These are phyloP conservation scores for Ogataea pini DNA, from an alignment of 805 yeast species.

Conservation along the genomic window DNA sequence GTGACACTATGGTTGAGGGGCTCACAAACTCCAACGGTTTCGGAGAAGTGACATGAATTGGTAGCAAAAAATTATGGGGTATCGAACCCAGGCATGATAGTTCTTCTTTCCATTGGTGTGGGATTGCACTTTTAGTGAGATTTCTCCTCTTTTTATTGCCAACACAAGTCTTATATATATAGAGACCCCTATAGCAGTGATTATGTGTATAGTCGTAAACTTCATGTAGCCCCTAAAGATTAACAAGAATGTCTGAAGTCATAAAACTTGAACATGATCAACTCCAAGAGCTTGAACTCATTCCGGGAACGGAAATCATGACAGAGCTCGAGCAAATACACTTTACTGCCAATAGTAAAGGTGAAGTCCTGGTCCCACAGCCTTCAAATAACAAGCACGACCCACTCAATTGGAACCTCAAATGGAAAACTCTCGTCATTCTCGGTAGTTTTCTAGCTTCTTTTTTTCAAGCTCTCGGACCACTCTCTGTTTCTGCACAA, in stretches of 20 bases:
- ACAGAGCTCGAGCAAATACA: conserved; percentile 11
- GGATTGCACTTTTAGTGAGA: too few relatives aligned
- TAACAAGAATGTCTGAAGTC: conserved; percentile 11
- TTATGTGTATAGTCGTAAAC: too few relatives aligned
- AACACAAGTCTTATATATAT: too few relatives aligned
- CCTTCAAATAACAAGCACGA: conserved; percentile 19
- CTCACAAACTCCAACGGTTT: neutral
- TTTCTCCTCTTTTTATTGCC: too few relatives aligned
- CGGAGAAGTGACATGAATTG: neutral
- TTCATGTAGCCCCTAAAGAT: neutral
- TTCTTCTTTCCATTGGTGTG: too few relatives aligned
- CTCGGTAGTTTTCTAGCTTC: conserved; percentile 12
- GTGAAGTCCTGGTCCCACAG: conserved; percentile 17
- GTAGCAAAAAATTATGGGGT: neutral
- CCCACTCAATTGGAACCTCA: conserved; percentile 17
- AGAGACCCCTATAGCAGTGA: too few relatives aligned
- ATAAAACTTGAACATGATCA: conserved; percentile 12
- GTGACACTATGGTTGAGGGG: neutral
- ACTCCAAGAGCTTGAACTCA: conserved; percentile 12
- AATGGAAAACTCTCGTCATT: conserved; percentile 15
- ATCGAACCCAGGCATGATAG: neutral
- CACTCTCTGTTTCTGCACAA: conserved; percentile 19
- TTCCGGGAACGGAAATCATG: conserved; percentile 22
- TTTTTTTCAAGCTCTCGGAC: conserved; percentile 21
- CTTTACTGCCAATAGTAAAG: conserved; percentile 8